Percentiles rank a stretch among this genome's conserved stretches.
Conservation (phyloP, 2,329 filamentous ascomycete species). For the Colletotrichum orchidophilum region DNA sequence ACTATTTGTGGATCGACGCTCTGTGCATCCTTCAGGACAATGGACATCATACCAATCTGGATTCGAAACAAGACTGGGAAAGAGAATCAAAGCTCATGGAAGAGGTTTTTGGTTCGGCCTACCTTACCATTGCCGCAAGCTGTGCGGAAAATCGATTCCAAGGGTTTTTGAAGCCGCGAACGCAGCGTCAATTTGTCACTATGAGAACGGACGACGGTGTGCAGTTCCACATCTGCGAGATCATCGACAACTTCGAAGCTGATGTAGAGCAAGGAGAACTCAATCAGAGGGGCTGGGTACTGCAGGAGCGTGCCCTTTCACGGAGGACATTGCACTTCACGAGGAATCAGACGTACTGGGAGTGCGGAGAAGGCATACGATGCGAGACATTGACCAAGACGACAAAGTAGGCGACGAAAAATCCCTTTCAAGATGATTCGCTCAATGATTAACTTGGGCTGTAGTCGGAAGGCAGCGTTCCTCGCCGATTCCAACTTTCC, state of each 20-base stretch:
- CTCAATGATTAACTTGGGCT: background rate
- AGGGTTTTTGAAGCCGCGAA: background rate
- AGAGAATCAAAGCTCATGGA: constrained; percentile 9
- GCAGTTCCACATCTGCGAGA: constrained; percentile 35
- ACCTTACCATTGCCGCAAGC: background rate
- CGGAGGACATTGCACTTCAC: background rate
- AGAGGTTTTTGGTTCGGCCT: background rate
- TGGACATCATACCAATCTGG: constrained; percentile 22
- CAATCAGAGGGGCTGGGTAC: constrained; percentile 1
- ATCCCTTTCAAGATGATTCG: no score
- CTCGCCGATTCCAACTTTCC: background rate
- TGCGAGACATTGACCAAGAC: constrained; percentile 46
- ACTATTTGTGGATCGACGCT: constrained; percentile 35
- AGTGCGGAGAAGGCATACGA: constrained; percentile 37
- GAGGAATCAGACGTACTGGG: background rate
- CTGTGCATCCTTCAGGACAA: constrained; percentile 36
- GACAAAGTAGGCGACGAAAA: constrained; percentile 45
- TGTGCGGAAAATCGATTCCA: background rate
- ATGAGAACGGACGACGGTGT: background rate
- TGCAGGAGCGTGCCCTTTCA: constrained; percentile 1
- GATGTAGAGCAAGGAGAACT: background rate
- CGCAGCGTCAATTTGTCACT: background rate
- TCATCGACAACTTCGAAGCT: constrained; percentile 40
- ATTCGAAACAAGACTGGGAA: constrained; percentile 6
- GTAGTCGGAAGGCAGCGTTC: background rate